Evolutionary conservation across 441 rosid species (phyloP), one percentile per base, ranked within the genome.

Genomic region (Sinapis alba): DNA sequence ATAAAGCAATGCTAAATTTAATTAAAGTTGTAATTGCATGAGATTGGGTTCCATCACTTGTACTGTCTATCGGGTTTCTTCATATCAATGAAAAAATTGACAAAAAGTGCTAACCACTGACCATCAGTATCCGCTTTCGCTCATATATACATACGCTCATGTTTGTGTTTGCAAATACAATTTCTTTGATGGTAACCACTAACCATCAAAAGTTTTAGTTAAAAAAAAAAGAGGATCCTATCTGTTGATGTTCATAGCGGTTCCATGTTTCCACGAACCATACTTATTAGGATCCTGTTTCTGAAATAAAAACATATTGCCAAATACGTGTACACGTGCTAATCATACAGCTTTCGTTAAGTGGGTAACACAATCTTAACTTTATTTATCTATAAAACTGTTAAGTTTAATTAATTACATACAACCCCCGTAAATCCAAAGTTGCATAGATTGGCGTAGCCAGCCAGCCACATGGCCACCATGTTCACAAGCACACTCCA

Each of bases 371-470:
- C 47, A 41, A 2, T 36, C 12, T 36, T 36, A 10, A 36, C 12
- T 36, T 36, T 36, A 36, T 13, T 9, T 36, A 32, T 12, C n/a
- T 38, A 38, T 38, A 43, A 12, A 12, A 41, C 50, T 4, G 50
- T 41, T n/a, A 41, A 1, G 45, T 38, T 38, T 32, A 7, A 2
- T 43, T 13, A 16, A 7, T 53, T 10, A 53, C 11, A 53, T 19
- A 4, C 26, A 57, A 57, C 18, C 18, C 34, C 61, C 18, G n/a
- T 24, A 57, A 27, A 27, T 63, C 30, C 36, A 65, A 30, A 13
- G 51, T 66, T 58, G 67, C 72, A 58, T 30, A 6, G 72, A 65
- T n/a, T 15, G 26, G 65, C 66, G 66, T 65, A 19, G n/a, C 36
- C 13, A n/a, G 28, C 41, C 78, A n/a, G 21, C 41, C 68, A 47